Conservation (phyloP, 306 rosid species). For the Gillenia trifoliata region DNA sequence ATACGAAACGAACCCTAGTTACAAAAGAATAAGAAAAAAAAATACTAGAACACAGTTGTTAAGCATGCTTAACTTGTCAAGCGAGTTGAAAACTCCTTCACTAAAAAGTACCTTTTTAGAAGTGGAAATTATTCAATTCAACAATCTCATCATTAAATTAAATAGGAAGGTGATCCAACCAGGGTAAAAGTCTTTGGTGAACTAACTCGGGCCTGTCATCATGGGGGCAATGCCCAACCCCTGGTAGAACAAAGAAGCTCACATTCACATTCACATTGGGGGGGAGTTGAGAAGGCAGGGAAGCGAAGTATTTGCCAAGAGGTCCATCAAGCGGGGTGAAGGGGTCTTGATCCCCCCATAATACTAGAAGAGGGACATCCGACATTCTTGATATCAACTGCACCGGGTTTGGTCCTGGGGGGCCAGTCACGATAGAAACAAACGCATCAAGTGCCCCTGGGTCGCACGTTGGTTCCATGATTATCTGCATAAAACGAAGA, state of each 20-base stretch:
- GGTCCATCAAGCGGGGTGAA: conserved; percentile 97
- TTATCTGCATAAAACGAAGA: conserved; percentile 43
- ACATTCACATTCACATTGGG: conserved; percentile 27
- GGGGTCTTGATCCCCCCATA: conserved; percentile 91
- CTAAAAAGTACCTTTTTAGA: no score
- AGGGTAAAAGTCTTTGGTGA: conserved; percentile 73
- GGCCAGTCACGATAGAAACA: conserved; percentile 78
- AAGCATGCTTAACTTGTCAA: no score
- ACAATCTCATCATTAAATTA: not conserved
- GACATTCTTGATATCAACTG: conserved; percentile 63
- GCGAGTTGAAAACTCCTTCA: no score
- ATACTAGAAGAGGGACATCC: conserved; percentile 51
- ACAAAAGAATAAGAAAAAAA: no score
- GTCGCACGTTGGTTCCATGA: conserved; percentile 67
- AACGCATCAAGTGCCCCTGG: conserved; percentile 84
- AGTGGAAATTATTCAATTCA: no score
- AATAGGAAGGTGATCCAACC: conserved; percentile 63
- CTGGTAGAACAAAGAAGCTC: conserved; percentile 53
- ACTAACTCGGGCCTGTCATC: conserved; percentile 82
- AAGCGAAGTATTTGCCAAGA: conserved; percentile 72
- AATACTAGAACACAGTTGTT: no score
- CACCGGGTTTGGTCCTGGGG: conserved; percentile 85
- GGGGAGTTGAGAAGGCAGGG: conserved; percentile 44
- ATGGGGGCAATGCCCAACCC: conserved; percentile 96
- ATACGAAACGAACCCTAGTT: no score